phyloP scores from a whole-genome alignment of 345 rosid genomes.

The Rubroshorea leprosula region DNA sequence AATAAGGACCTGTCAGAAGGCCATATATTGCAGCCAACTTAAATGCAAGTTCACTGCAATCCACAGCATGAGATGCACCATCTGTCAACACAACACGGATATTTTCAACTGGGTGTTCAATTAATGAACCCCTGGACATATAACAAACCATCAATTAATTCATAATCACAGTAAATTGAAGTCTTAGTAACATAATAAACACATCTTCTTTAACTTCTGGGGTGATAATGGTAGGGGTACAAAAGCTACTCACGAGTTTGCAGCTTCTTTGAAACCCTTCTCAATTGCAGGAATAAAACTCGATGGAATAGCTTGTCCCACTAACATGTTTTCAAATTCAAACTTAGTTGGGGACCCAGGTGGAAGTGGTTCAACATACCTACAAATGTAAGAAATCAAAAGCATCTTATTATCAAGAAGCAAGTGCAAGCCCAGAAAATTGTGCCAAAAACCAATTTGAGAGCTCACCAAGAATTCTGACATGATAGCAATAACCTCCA shows the following conservation, averaged over 20 bases:
- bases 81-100: conserved; percentile 76
- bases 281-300: conserved; percentile 91
- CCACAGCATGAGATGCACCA: conserved; percentile 93
- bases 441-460: not conserved
- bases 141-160: conserved; percentile 1
- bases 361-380: conserved; percentile 86
- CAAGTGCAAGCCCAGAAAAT: not conserved
- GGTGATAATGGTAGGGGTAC: not conserved
- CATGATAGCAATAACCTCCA: no score
- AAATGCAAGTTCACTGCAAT: conserved; percentile 98
- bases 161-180: not conserved
- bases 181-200: not conserved
- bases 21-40: conserved; percentile 95
- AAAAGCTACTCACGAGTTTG: conserved; percentile 69
- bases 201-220: not conserved
- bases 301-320: conserved; percentile 96
- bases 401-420: conserved; percentile 2
- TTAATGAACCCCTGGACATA: conserved; percentile 74
- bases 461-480: not conserved
- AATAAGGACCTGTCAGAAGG: conserved; percentile 70
- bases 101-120: conserved; percentile 96
- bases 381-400: conserved; percentile 22
- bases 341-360: conserved; percentile 57
- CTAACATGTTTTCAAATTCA: conserved; percentile 88
- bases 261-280: conserved; percentile 98